Percentiles rank a stretch among this genome's conserved stretches.
Conservation (phyloP, 768 basidiomycete genomes). For the Suillus clintonianus region DNA sequence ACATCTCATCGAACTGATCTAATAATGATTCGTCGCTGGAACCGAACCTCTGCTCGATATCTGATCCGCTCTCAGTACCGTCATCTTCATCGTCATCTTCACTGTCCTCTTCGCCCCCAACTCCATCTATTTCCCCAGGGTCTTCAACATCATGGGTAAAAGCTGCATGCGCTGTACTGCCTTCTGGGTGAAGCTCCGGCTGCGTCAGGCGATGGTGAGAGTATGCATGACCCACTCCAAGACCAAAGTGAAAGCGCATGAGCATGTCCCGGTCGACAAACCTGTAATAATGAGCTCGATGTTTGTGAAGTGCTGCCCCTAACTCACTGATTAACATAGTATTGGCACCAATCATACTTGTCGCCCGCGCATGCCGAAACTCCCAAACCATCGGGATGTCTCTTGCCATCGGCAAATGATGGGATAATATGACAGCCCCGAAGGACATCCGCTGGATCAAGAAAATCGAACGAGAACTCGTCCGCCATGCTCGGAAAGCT, state of each 20-base stretch:
- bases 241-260: neutral
- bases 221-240: neutral
- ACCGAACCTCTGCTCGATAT: neutral
- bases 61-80: neutral
- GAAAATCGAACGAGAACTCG: slow-evolving; percentile 2
- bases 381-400: neutral
- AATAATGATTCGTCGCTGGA: neutral
- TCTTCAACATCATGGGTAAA: neutral
- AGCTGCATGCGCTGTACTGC: neutral
- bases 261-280: slow-evolving; percentile 1
- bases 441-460: slow-evolving; percentile 4
- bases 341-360: neutral
- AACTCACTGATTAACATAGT: neutral
- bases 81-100: neutral
- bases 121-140: neutral
- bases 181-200: neutral
- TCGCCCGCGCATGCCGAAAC: neutral
- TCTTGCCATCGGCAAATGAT: neutral
- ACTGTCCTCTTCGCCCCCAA: neutral
- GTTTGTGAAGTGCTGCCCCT: neutral
- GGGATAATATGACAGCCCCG: slow-evolving; percentile 9
- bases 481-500: slow-evolving; percentile 3
- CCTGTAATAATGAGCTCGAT: neutral
- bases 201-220: neutral
- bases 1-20: neutral